Percentiles rank a stretch among this genome's conserved stretches.
These are phyloP conservation scores for Bruguiera hainesii DNA, from an alignment of 441 rosid species.

Conservation along the genomic window DNA sequence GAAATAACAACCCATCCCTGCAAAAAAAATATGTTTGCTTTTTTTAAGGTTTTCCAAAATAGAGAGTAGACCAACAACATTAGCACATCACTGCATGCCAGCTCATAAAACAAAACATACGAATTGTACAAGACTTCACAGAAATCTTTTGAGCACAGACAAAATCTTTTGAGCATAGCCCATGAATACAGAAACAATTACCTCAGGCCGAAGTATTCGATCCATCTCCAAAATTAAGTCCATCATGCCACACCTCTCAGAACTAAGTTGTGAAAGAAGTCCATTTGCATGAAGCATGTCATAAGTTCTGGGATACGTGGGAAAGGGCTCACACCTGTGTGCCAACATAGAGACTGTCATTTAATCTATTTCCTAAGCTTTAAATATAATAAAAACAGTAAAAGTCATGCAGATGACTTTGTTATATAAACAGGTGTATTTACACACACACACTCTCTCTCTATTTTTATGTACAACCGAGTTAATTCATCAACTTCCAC, in stretches of 20 bases:
- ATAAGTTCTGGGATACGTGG: constrained; percentile 94
- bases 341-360: constrained; percentile 14
- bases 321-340: constrained; percentile 95
- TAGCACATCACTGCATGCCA: neutral
- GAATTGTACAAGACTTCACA: constrained; percentile 10
- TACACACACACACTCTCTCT: too few species aligned
- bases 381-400: too few species aligned
- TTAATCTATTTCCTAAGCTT: neutral
- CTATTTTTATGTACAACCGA: too few species aligned
- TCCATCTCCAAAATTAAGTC: constrained; percentile 91
- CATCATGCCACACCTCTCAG: constrained; percentile 68
- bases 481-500: too few species aligned
- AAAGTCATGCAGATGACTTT: too few species aligned
- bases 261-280: constrained; percentile 65
- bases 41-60: neutral
- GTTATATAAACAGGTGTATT: too few species aligned
- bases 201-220: constrained; percentile 96
- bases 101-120: neutral
- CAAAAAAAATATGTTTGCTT: constrained; percentile 10
- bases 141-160: constrained; percentile 1
- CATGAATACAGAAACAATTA: constrained; percentile 21
- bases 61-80: neutral
- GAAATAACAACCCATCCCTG: constrained; percentile 92
- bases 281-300: constrained; percentile 95
- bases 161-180: neutral